Conservation (phyloP, 495 filamentous ascomycete genomes). For the Sordaria brevicollis region DNA sequence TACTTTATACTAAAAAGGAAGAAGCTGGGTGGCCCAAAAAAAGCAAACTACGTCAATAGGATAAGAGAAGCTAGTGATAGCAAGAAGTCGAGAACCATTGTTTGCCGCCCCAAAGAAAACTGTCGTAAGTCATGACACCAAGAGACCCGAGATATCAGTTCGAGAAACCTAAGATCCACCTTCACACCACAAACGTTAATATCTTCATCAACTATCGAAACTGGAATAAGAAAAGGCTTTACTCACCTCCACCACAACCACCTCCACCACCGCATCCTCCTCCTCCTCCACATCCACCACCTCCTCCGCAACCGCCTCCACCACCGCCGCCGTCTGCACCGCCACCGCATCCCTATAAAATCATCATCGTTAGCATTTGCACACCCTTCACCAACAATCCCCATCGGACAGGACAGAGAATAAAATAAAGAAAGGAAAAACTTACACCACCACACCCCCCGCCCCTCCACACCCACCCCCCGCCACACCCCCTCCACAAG, state of each 20-base stretch:
- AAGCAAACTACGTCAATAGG: too few relatives aligned
- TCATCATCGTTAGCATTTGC: neutral
- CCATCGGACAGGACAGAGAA: neutral
- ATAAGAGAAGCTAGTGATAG: too few relatives aligned
- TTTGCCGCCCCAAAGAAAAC: neutral
- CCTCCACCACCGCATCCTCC: neutral
- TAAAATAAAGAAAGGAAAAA: neutral
- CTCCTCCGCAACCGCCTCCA: conserved; percentile 32
- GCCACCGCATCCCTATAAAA: conserved; percentile 31
- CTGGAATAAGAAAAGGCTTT: neutral
- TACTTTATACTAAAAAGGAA: too few relatives aligned
- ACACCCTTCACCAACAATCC: neutral
- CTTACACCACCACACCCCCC: conserved; percentile 11
- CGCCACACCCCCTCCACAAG: conserved; percentile 24
- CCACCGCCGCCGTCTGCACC: conserved; percentile 47
- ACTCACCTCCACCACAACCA: neutral
- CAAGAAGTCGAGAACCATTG: too few relatives aligned
- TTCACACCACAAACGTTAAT: neutral
- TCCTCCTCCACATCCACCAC: conserved; percentile 27
- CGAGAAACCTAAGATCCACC: neutral
- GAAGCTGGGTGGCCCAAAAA: too few relatives aligned
- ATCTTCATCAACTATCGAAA: neutral
- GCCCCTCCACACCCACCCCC: conserved; percentile 24
- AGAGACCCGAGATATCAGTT: too few relatives aligned
- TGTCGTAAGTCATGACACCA: neutral